phyloP scores from a whole-genome alignment of 139 green algal species.

The Auxenochlorella protothecoides region DNA sequence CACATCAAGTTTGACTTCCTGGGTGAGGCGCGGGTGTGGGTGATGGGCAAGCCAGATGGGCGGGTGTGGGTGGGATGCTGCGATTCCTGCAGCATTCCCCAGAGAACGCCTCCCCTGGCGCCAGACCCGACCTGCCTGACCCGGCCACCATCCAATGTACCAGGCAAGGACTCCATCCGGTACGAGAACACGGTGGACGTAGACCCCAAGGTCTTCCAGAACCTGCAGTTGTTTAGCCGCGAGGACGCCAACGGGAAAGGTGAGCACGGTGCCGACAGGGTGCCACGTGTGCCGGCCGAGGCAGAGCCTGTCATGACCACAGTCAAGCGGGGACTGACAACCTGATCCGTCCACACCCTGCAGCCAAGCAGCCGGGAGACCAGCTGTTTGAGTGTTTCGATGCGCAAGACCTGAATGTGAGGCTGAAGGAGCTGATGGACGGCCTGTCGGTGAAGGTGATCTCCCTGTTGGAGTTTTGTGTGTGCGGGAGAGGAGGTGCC shows the following conservation, averaged over 20 bases:
- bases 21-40: background rate
- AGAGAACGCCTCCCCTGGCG: too few relatives aligned
- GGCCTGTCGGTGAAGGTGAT: conserved; percentile 86
- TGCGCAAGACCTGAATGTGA: conserved; percentile 81
- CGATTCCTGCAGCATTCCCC: too few relatives aligned
- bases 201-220: conserved; percentile 61
- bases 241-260: conserved; percentile 39
- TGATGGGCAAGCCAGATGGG: too few relatives aligned
- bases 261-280: conserved; percentile 14
- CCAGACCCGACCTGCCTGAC: too few relatives aligned
- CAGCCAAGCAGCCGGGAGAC: conserved; percentile 62
- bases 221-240: conserved; percentile 61
- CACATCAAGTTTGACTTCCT: conserved; percentile 97
- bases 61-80: too few relatives aligned
- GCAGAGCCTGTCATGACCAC: too few relatives aligned
- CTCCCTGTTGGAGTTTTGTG: background rate
- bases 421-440: conserved; percentile 92
- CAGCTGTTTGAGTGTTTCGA: conserved; percentile 93
- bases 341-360: background rate
- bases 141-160: too few relatives aligned
- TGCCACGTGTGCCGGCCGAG: too few relatives aligned
- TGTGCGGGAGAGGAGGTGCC: background rate
- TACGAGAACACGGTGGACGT: conserved; percentile 92
- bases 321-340: too few relatives aligned
- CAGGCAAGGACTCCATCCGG: conserved; percentile 94